Conservation (phyloP, 495 filamentous ascomycete species). For the Melanomma pulvis-pyrius region DNA sequence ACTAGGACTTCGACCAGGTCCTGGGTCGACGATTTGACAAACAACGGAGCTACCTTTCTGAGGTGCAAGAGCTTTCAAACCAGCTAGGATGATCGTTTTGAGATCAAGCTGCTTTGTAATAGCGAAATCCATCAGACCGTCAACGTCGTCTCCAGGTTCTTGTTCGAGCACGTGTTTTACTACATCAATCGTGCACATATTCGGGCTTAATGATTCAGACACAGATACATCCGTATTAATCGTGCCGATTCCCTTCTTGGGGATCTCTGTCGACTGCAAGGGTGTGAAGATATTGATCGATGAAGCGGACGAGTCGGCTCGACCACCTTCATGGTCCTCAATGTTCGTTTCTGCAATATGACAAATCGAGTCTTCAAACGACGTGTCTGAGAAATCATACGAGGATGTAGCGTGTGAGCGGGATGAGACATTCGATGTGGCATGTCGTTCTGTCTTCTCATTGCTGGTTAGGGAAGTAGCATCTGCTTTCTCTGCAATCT, state of each 20-base stretch:
- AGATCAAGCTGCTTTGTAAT: background rate
- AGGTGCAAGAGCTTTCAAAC: background rate
- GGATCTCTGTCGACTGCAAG: background rate
- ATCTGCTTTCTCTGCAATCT: slow-evolving; percentile 7
- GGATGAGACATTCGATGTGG: background rate
- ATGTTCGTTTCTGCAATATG: background rate
- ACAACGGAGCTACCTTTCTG: background rate
- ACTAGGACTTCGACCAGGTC: background rate
- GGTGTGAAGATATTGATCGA: too few species aligned
- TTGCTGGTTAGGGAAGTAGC: background rate
- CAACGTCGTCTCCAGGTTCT: background rate
- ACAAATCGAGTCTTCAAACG: background rate
- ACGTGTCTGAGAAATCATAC: background rate
- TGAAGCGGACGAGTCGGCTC: background rate
- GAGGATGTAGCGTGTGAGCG: too few species aligned
- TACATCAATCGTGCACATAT: background rate
- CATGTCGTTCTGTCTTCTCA: background rate
- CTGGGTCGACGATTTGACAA: background rate
- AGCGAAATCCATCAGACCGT: background rate
- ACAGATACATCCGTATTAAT: too few species aligned
- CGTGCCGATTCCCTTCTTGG: too few species aligned
- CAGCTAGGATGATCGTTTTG: background rate
- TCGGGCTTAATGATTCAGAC: background rate
- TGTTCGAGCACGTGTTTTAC: background rate
- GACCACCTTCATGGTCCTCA: background rate